phyloP scores from a whole-genome alignment of 345 rosid genomes.

The Eucalyptus decipiens region DNA sequence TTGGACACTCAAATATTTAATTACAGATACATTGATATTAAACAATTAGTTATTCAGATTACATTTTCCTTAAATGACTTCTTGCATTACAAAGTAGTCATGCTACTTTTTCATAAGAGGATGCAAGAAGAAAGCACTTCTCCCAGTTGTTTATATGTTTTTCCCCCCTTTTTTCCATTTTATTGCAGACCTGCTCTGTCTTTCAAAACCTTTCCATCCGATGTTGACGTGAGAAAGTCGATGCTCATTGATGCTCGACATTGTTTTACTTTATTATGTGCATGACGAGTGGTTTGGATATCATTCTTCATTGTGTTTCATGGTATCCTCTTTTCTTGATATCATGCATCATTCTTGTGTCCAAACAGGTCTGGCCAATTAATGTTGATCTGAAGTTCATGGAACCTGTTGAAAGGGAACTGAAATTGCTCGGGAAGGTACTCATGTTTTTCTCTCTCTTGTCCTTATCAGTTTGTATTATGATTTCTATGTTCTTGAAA shows the following conservation, averaged over 20 bases:
- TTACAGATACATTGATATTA: background rate
- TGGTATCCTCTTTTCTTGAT: background rate
- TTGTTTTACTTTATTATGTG: background rate
- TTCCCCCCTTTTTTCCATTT: background rate
- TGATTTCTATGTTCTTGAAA: background rate
- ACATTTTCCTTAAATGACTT: background rate
- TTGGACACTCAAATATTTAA: background rate
- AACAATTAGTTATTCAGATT: background rate
- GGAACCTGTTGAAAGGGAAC: slow-evolving; percentile 75
- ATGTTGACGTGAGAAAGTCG: background rate
- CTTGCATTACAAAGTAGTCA: background rate
- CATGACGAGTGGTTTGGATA: background rate
- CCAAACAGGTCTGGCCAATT: slow-evolving; percentile 75
- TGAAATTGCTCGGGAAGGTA: slow-evolving; percentile 80
- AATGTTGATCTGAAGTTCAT: slow-evolving; percentile 63
- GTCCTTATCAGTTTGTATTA: background rate
- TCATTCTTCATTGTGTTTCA: background rate
- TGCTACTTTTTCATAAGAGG: background rate
- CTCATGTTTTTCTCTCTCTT: background rate
- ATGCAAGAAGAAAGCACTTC: background rate
- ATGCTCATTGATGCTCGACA: background rate
- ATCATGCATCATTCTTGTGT: background rate
- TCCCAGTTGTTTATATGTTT: background rate
- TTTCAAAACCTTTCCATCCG: background rate
- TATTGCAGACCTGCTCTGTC: background rate